Evolutionary conservation across 305 asterid species (phyloP), one percentile per base, ranked within the genome.

Genomic region (Fraxinus sp.): DNA sequence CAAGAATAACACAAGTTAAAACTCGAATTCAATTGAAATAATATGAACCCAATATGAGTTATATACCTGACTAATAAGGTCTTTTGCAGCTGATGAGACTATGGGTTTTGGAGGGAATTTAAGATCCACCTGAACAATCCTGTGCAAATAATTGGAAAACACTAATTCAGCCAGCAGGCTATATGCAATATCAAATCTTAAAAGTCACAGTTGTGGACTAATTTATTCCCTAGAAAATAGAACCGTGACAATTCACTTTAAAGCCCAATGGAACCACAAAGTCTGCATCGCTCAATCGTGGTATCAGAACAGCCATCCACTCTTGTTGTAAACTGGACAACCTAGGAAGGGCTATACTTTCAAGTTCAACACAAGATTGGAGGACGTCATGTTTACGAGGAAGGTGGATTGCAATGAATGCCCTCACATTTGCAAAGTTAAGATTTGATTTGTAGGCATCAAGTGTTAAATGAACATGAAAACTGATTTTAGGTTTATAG

Each of bases 91-190:
- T 37, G 97, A 89, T 55, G 99, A 96, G 68, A 94, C 93, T 33
- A 94, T 79, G 2, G 99, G 99, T 36, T 87, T 92, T 49, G 95
- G 88, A 46, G 99, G 99, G 88, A 96, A 96, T 74, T 93, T 94
- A 14, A 96, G 83, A 82, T 94, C 99, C 72, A 96, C 99, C 84
- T 93, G 98, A 62, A 94, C 83, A 77, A 94, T 96, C 96, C 99
- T 96, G 91, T 81, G 78, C 26, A 64, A 52, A 52, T 52, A 52
- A 52, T 52, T 52, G 62, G 62, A 16, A 52, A 52, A 52, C 62
- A 16, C n/a, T 5, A 52, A 52, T 52, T 52, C 62, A 52, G 62
- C 24, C 62, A 16, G 22, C 62, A 16, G 5, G 62, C 62, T 52
- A 52, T 52, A 52, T 52, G 62, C 9, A 52, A 52, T 52, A 1